phyloP scores from a whole-genome alignment of 208 protist genomes.

The Borovskyia barvae region DNA sequence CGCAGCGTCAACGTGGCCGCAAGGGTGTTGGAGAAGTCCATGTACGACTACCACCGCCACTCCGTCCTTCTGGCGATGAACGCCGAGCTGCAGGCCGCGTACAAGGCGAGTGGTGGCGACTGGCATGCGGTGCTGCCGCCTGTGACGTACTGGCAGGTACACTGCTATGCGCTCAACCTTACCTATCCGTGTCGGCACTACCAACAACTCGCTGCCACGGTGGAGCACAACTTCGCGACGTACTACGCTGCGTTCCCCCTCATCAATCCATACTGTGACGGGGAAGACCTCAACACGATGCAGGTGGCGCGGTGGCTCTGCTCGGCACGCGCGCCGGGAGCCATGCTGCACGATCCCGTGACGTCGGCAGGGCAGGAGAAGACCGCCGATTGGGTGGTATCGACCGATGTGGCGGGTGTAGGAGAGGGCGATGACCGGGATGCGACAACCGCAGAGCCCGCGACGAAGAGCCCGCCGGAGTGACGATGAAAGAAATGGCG shows the following conservation, averaged over 20 bases:
- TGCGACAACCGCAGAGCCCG: not conserved
- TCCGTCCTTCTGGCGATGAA: slow-evolving; percentile 8
- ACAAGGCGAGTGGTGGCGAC: slow-evolving; percentile 16
- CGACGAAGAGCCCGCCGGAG: not conserved
- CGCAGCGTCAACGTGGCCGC: slow-evolving; percentile 54
- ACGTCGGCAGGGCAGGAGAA: not conserved
- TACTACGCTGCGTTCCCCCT: slow-evolving; percentile 76
- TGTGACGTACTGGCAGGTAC: slow-evolving; percentile 75
- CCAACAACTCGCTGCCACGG: slow-evolving; percentile 38
- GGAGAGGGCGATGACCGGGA: not conserved
- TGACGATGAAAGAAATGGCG: not conserved
- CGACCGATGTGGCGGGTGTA: not conserved
- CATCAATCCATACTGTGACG: slow-evolving; percentile 81
- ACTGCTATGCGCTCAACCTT: slow-evolving; percentile 45
- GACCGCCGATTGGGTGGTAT: not conserved
- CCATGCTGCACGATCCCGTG: not conserved
- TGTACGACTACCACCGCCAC: slow-evolving; percentile 36
- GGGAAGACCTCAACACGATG: slow-evolving; percentile 86
- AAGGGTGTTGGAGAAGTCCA: slow-evolving; percentile 57
- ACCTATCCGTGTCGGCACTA: slow-evolving; percentile 48
- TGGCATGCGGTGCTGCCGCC: slow-evolving; percentile 49
- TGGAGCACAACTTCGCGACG: slow-evolving; percentile 58
- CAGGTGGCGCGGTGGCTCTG: slow-evolving; percentile 49
- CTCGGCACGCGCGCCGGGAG: slow-evolving; percentile 20
- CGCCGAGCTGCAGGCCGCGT: slow-evolving; percentile 15